Evolutionary conservation across 2,329 filamentous ascomycete species (phyloP).

Genomic region (Pseudogymnoascus sp.): DNA sequence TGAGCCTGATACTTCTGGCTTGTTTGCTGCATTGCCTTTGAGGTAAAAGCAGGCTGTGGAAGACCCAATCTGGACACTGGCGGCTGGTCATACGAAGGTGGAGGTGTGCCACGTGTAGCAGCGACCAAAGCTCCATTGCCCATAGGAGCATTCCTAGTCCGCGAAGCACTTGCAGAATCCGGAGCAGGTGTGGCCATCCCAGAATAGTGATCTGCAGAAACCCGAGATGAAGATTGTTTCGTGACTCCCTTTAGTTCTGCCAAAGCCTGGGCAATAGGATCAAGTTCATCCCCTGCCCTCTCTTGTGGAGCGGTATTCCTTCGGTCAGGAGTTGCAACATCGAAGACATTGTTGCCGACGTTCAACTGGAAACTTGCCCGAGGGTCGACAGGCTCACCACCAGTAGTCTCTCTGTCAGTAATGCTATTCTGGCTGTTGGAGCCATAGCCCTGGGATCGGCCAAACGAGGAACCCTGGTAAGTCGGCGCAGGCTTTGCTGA

Average conservation of each 20-base stretch:
- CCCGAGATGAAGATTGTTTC: conserved; percentile 73
- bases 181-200: conserved; percentile 80
- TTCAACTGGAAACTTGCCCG: conserved; percentile 89
- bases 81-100: conserved; percentile 73
- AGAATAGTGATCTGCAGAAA: conserved; percentile 92
- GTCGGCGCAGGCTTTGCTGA: conserved; percentile 21
- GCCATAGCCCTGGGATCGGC: conserved; percentile 33
- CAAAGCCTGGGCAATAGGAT: conserved; percentile 86
- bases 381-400: conserved; percentile 82
- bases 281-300: conserved; percentile 42
- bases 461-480: conserved; percentile 1
- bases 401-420: conserved; percentile 43
- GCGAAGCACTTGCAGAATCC: conserved; percentile 35
- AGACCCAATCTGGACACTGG: conserved; percentile 74
- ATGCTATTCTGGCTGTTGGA: conserved; percentile 31
- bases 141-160: conserved; percentile 34
- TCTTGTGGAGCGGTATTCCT: conserved; percentile 44
- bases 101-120: conserved; percentile 65
- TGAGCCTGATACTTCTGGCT: conserved; percentile 82
- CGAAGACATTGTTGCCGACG: conserved; percentile 91
- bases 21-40: conserved; percentile 90
- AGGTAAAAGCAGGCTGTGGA: conserved; percentile 85
- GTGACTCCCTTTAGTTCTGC: conserved; percentile 83
- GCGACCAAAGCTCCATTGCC: conserved; percentile 40
- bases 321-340: conserved; percentile 72